Evolutionary conservation across 768 basidiomycete genomes (phyloP).

Genomic region (Mycena filopes): DNA sequence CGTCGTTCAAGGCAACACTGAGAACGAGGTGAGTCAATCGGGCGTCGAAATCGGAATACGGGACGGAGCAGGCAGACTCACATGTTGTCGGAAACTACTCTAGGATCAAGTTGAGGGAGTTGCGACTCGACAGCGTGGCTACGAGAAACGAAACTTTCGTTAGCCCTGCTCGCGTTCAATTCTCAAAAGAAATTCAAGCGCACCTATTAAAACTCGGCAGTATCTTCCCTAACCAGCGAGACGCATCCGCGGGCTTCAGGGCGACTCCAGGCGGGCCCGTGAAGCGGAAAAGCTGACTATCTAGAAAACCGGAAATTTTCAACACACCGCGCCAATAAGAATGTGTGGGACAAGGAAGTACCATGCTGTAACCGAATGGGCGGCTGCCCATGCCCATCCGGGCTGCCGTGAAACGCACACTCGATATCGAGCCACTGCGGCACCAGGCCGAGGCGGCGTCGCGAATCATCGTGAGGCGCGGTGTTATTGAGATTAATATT

Average conservation of each 20-base stretch:
- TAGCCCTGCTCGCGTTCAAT: neutral
- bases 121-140: constrained; percentile 50
- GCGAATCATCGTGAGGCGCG: neutral
- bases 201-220: constrained; percentile 48
- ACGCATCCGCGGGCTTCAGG: neutral
- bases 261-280: constrained; percentile 24
- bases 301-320: neutral
- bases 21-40: no score
- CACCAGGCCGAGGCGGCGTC: constrained; percentile 47
- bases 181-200: neutral
- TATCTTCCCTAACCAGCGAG: constrained; percentile 27
- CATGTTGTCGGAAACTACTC: constrained; percentile 44
- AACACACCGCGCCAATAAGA: constrained; percentile 28
- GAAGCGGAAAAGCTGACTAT: constrained; percentile 33
- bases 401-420: constrained; percentile 36
- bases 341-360: constrained; percentile 36
- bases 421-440: constrained; percentile 52
- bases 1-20: constrained; percentile 51
- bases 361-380: constrained; percentile 46
- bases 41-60: no score
- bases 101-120: constrained; percentile 41
- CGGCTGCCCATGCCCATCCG: constrained; percentile 28
- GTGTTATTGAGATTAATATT: neutral
- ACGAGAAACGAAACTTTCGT: neutral
- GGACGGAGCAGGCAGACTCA: neutral